A percentile compares a stretch with the other conserved stretches of the same genome.
phyloP scores from a whole-genome alignment of 139 green algal genomes.

The Zygnema circumcarinatum region DNA sequence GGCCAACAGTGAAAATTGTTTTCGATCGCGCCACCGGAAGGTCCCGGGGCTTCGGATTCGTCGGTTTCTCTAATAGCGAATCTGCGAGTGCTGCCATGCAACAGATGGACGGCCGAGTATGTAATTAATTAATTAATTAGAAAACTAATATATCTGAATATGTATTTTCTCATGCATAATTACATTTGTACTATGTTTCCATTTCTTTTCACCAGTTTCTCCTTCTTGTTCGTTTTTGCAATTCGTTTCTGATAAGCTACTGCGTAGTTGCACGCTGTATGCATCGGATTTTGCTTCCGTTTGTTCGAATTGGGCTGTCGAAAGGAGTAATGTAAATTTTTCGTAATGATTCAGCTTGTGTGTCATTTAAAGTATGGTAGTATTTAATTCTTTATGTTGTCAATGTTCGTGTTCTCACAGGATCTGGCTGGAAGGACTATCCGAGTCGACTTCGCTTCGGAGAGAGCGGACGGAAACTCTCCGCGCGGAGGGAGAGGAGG shows the following conservation, averaged over 20 bases:
- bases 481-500: not conserved
- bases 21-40: conserved; percentile 3
- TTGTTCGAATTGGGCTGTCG: not conserved
- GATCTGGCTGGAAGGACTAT: conserved; percentile 8
- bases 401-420: not conserved
- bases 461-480: not conserved
- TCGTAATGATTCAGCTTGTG: not conserved
- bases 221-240: not conserved
- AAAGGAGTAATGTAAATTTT: not conserved
- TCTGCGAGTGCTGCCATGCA: not conserved
- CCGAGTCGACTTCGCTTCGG: conserved; percentile 3
- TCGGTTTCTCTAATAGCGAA: conserved; percentile 6
- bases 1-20: conserved; percentile 28
- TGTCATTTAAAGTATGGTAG: not conserved
- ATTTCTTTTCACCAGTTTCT: not conserved
- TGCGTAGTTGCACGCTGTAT: not conserved
- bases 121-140: too few species aligned
- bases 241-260: not conserved
- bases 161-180: not conserved
- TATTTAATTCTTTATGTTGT: not conserved
- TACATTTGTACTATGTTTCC: not conserved
- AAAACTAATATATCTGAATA: too few species aligned
- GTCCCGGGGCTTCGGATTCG: conserved; percentile 21
- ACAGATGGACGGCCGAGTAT: conserved; percentile 30
- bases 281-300: not conserved